phyloP scores from a whole-genome alignment of 139 green algal species.

The Chlamydomonas applanata region DNA sequence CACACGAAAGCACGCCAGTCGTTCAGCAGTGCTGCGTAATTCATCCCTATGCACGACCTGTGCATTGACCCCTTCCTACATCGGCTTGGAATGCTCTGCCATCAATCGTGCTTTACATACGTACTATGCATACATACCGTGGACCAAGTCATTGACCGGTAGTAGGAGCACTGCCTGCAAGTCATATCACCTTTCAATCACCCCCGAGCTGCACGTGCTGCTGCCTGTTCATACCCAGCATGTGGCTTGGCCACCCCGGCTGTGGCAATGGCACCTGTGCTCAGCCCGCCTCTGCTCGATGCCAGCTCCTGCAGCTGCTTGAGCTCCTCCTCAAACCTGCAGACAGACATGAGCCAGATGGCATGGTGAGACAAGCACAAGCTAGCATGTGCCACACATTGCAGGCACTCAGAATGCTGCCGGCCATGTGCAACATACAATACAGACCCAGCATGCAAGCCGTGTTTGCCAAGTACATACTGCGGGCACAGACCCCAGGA shows the following conservation, averaged over 20 bases:
- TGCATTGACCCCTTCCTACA: neutral
- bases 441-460: no score
- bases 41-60: neutral
- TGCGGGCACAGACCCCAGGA: no score
- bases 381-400: no score
- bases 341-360: no score
- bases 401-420: no score
- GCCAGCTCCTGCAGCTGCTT: neutral
- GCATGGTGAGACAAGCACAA: no score
- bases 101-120: neutral
- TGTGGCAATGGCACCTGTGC: neutral
- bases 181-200: no score
- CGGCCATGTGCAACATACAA: no score
- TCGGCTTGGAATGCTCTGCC: neutral
- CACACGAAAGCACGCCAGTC: no score
- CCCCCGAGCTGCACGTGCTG: neutral
- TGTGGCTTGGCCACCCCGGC: neutral
- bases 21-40: no score
- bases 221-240: slow-evolving; percentile 1
- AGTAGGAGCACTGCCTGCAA: neutral
- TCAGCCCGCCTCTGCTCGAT: neutral
- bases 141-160: neutral
- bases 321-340: slow-evolving; percentile 8
- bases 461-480: no score
- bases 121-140: neutral